A percentile compares a stretch with the other conserved stretches of the same genome.
Conservation (phyloP, 2,329 filamentous ascomycete species). For the Penicillium nordicum region DNA sequence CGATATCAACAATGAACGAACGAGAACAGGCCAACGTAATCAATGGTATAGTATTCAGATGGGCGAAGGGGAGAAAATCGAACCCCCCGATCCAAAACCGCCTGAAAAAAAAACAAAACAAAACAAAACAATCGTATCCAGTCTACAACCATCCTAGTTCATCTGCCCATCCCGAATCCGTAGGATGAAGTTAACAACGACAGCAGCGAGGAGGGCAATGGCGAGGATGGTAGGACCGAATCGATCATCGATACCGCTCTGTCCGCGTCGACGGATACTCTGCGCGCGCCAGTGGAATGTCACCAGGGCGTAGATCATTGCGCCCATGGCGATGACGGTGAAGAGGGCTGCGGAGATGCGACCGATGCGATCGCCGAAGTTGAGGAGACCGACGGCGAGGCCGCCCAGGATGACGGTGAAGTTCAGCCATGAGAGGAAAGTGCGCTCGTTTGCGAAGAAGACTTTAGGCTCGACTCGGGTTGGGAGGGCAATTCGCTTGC, state of each 20-base stretch:
- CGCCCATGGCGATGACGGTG: constrained; percentile 87
- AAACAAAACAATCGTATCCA: background rate
- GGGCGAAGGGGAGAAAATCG: background rate
- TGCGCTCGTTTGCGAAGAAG: constrained; percentile 99
- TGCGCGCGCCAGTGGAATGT: constrained; percentile 98
- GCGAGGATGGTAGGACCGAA: constrained; percentile 90
- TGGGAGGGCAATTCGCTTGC: constrained; percentile 96
- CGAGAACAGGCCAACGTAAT: background rate
- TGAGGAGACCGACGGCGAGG: constrained; percentile 92
- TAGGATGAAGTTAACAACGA: constrained; percentile 94
- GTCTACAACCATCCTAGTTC: constrained; percentile 7
- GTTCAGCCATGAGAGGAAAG: constrained; percentile 99
- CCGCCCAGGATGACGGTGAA: constrained; percentile 98
- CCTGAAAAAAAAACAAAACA: background rate
- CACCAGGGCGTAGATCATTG: constrained; percentile 90
- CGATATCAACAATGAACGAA: background rate
- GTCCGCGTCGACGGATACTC: constrained; percentile 84
- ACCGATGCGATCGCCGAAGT: constrained; percentile 92
- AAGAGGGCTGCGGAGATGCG: constrained; percentile 93
- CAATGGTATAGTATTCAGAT: background rate
- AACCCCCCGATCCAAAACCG: background rate
- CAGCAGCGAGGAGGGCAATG: constrained; percentile 77
- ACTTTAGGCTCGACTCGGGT: constrained; percentile 98
- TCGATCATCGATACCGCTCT: constrained; percentile 94
- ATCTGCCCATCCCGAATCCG: constrained; percentile 44